Evolutionary conservation across 2,329 filamentous ascomycete genomes (phyloP).

Genomic region (Hypoxylon sp.): DNA sequence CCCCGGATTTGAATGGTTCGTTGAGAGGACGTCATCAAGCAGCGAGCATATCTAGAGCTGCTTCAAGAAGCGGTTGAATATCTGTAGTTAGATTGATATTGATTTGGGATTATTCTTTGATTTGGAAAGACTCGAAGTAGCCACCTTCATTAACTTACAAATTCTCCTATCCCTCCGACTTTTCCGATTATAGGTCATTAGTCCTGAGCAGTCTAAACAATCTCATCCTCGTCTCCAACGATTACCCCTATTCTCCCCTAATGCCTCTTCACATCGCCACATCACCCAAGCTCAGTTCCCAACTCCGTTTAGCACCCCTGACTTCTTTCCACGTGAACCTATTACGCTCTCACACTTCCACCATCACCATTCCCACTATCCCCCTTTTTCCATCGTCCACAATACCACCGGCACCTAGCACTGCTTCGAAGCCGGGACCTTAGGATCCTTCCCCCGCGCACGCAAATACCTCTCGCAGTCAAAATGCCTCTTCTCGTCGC

Average conservation of each 20-base stretch:
- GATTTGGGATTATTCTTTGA: not conserved
- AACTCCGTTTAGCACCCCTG: not conserved
- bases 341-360: not conserved
- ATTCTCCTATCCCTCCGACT: not conserved
- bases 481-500: conserved; percentile 2
- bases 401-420: conserved; percentile 2
- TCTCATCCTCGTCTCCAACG: not conserved
- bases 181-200: not conserved
- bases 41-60: not conserved
- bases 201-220: not conserved
- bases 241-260: not conserved
- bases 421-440: conserved; percentile 30
- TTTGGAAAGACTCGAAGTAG: not conserved
- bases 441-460: conserved; percentile 20
- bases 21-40: too few relatives aligned
- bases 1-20: not conserved
- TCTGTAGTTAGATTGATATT: not conserved
- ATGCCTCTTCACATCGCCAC: not conserved
- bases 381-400: not conserved
- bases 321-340: not conserved
- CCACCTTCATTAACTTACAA: not conserved
- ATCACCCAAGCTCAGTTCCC: not conserved
- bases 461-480: conserved; percentile 31
- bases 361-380: not conserved
- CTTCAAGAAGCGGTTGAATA: not conserved